Conservation (phyloP, 495 filamentous ascomycete species). For the Podospora fimiseda region DNA sequence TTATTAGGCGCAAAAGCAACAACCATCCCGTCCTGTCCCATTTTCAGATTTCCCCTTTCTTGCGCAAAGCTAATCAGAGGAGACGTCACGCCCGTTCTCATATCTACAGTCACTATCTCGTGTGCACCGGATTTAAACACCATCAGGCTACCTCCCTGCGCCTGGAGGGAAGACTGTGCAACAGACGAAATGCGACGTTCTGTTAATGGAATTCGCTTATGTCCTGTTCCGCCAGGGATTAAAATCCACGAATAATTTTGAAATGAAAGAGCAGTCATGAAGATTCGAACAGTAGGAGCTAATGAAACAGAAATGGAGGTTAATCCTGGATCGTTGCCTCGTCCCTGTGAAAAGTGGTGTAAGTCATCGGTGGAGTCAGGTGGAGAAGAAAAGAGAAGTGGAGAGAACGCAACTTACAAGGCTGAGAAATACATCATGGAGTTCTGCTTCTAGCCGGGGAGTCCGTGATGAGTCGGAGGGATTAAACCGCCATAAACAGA, state of each 20-base stretch:
- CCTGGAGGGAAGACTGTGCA: neutral
- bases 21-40: neutral
- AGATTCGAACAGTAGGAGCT: neutral
- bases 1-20: neutral
- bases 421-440: neutral
- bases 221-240: neutral
- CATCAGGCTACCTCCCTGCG: neutral
- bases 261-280: neutral
- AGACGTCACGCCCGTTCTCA: neutral
- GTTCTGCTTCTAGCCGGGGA: neutral
- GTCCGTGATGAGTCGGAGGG: neutral
- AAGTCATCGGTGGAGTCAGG: neutral
- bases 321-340: neutral
- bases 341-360: neutral
- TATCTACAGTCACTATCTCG: neutral
- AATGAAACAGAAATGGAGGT: neutral
- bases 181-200: neutral
- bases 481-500: neutral
- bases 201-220: neutral
- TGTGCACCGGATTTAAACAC: constrained; percentile 2
- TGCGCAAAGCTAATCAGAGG: neutral
- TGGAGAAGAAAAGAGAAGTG: neutral
- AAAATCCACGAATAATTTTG: neutral
- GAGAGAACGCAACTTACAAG: neutral
- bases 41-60: neutral